Evolutionary conservation across 768 basidiomycete species (phyloP), one percentile per base, ranked within the genome.

Genomic region (Leccinum sublutescens): DNA sequence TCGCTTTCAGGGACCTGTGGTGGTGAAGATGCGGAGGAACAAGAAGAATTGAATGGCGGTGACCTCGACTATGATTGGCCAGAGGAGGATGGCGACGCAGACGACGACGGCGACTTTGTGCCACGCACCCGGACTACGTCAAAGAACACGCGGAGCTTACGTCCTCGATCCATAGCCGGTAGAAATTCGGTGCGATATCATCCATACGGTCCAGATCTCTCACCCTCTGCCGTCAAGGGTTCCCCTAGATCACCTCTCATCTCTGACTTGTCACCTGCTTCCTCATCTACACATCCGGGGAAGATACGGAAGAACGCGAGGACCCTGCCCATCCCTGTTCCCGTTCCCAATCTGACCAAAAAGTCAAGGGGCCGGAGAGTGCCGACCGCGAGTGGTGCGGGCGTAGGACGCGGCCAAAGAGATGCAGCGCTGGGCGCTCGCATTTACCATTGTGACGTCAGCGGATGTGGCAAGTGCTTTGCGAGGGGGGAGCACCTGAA

Each of bases 401-500:
- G 38, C 64, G 52, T 38, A 8, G 63, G 64, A 23, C 70, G 73
- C 33, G 48, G 58, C 62, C 74, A 72, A 65, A 76, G 72, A 62
- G 77, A 71, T 73, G 68, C 69, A 52, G 74, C 66, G 68, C 70
- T 72, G 64, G 74, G 70, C 64, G 78, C 69, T 68, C 79, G 85
- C 60, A 78, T 83, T 64, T 91, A 91, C 71, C 77, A 83, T 51
- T 95, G 93, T 77, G 82, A 82, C 59, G 91, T 94, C 27, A 81
- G 83, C 15, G 92, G 86, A 5, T 95, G 94, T 71, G 89, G 88
- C 47, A 94, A 94, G 75, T 89, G 87, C 66, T 95, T 96, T 74
- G 86, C 88, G 36, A 81, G 94, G 31, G 88, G 89, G 21, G 94
- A 96, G 74, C 94, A 96, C 71, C 76, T 96, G 62, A 95, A 95